These are phyloP conservation scores for Boletus calvinii DNA, from an alignment of 1,284 basidiomycete species.

Conservation along the genomic window DNA sequence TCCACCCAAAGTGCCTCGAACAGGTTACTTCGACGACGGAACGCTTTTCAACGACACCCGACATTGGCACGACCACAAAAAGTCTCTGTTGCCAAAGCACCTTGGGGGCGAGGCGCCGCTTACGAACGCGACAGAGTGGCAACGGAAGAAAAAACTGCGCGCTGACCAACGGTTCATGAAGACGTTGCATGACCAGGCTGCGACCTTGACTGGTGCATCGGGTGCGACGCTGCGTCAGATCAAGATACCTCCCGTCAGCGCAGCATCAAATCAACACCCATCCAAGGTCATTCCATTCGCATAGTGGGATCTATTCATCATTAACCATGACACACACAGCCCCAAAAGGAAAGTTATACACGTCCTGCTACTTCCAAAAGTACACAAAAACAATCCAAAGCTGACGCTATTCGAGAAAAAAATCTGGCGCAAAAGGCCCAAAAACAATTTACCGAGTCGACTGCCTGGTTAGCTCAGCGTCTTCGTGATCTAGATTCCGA, in stretches of 20 bases:
- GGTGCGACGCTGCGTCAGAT: conserved; percentile 53
- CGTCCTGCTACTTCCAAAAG: conserved; percentile 15
- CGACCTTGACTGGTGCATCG: conserved; percentile 60
- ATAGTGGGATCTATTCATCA: background rate
- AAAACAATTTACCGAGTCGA: conserved; percentile 24
- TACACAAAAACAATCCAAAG: conserved; percentile 25
- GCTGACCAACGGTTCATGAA: conserved; percentile 57
- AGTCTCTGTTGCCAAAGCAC: conserved; percentile 52
- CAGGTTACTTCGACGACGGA: conserved; percentile 40
- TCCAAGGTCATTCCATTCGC: conserved; percentile 15
- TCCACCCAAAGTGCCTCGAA: background rate
- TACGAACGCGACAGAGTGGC: conserved; percentile 35
- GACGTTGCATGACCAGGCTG: conserved; percentile 55
- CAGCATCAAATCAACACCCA: conserved; percentile 8
- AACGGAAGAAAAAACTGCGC: conserved; percentile 40
- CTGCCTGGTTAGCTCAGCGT: conserved; percentile 21
- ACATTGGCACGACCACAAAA: conserved; percentile 59
- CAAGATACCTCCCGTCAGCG: conserved; percentile 45
- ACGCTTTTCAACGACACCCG: conserved; percentile 48
- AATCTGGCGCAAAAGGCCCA: conserved; percentile 26
- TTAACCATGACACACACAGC: background rate
- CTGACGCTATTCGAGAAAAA: conserved; percentile 29
- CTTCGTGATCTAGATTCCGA: conserved; percentile 34
- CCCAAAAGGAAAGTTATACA: conserved; percentile 19
- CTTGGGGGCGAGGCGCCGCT: conserved; percentile 46